Conservation (phyloP, 768 basidiomycete species). For the Suillus variegatus region DNA sequence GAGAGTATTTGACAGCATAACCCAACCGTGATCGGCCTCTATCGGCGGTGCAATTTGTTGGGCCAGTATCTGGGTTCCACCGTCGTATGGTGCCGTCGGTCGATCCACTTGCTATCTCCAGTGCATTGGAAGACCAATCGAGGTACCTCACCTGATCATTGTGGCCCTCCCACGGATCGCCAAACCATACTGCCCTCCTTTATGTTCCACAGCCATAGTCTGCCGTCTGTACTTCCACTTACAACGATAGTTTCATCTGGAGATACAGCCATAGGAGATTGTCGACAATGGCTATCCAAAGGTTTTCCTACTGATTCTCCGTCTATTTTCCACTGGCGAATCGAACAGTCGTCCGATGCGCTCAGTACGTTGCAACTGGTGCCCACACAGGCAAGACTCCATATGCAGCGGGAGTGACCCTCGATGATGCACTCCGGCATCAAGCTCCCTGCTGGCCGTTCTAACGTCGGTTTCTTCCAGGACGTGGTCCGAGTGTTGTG, state of each 20-base stretch:
- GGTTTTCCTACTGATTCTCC: background rate
- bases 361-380: background rate
- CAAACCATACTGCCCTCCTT: background rate
- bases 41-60: background rate
- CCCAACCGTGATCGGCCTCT: background rate
- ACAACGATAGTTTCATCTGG: background rate
- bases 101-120: background rate
- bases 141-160: background rate
- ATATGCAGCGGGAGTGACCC: background rate
- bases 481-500: background rate
- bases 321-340: background rate
- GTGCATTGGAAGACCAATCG: background rate
- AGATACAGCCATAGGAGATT: background rate
- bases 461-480: background rate
- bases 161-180: background rate
- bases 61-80: background rate
- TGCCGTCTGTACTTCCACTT: background rate
- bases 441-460: background rate
- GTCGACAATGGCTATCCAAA: background rate
- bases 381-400: background rate
- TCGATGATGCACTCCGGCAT: background rate
- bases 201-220: background rate
- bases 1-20: background rate
- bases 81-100: background rate
- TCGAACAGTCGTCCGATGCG: background rate